Evolutionary conservation across 495 filamentous ascomycete species (phyloP).

Genomic region (Xylaria curta): DNA sequence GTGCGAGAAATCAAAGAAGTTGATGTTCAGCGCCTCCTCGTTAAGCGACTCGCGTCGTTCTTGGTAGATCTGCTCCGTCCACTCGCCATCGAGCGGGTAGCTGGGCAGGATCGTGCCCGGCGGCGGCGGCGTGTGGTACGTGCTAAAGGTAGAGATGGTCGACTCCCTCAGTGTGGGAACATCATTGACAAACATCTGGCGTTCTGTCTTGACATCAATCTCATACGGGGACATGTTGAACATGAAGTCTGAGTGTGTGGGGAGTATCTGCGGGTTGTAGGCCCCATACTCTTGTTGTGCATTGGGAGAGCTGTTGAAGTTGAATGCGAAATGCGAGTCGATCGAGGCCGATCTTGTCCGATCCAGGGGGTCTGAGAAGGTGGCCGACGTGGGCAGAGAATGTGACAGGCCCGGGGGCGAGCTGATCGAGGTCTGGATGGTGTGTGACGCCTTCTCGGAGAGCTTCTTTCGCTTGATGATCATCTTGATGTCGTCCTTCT

Average conservation of each 20-base stretch:
- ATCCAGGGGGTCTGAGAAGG: constrained; percentile 74
- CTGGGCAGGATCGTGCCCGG: constrained; percentile 66
- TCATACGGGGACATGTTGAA: constrained; percentile 79
- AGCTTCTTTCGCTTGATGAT: constrained; percentile 97
- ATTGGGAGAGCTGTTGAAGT: constrained; percentile 70
- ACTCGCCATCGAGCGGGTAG: constrained; percentile 72
- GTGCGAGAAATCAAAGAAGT: constrained; percentile 79
- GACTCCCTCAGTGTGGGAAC: constrained; percentile 83
- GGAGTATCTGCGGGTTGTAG: constrained; percentile 60
- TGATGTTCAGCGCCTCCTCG: constrained; percentile 71
- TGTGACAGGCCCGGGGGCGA: constrained; percentile 83
- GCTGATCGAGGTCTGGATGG: constrained; percentile 59
- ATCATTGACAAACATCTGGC: constrained; percentile 93
- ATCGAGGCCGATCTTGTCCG: constrained; percentile 76
- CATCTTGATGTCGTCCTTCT: constrained; percentile 95
- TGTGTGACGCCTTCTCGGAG: constrained; percentile 76
- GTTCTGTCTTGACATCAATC: constrained; percentile 93
- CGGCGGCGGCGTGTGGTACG: constrained; percentile 76
- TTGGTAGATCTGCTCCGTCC: constrained; percentile 77
- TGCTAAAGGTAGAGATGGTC: constrained; percentile 85
- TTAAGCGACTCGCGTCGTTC: constrained; percentile 66
- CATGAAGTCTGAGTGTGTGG: constrained; percentile 54
- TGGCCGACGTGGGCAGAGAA: constrained; percentile 80
- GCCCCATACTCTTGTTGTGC: constrained; percentile 64
- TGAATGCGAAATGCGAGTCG: constrained; percentile 78